These are phyloP conservation scores for Reticulascus tulasneorum DNA, from an alignment of 2,329 filamentous ascomycete species.

Conservation along the genomic window DNA sequence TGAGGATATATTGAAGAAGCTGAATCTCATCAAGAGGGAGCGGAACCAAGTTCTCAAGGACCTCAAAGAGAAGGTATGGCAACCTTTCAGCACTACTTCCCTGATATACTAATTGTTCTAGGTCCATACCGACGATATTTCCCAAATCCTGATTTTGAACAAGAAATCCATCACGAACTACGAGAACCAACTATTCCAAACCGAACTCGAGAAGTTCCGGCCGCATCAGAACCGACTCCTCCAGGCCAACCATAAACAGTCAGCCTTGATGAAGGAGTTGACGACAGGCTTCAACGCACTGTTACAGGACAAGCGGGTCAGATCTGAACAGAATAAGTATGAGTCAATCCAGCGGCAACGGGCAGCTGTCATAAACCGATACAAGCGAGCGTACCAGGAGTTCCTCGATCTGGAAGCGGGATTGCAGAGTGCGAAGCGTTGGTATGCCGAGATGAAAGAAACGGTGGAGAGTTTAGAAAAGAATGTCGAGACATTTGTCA, in stretches of 20 bases:
- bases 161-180: conserved; percentile 94
- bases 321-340: conserved; percentile 92
- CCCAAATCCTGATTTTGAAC: conserved; percentile 93
- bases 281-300: conserved; percentile 82
- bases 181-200: conserved; percentile 87
- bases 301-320: conserved; percentile 88
- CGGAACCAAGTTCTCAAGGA: conserved; percentile 90
- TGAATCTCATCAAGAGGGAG: conserved; percentile 90
- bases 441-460: conserved; percentile 94
- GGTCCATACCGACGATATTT: conserved; percentile 96
- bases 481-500: conserved; percentile 96
- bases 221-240: conserved; percentile 87
- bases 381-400: conserved; percentile 87
- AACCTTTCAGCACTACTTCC: background rate
- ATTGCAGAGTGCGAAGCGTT: conserved; percentile 80
- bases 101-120: conserved; percentile 33
- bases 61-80: conserved; percentile 86
- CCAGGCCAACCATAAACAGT: conserved; percentile 94
- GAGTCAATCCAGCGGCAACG: conserved; percentile 82
- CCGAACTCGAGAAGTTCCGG: conserved; percentile 95
- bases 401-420: conserved; percentile 88
- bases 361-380: conserved; percentile 75
- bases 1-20: conserved; percentile 84
- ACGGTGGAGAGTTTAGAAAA: conserved; percentile 88
- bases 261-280: conserved; percentile 89